Conservation (phyloP, 768 basidiomycete genomes). For the Gymnopilus dilepis region DNA sequence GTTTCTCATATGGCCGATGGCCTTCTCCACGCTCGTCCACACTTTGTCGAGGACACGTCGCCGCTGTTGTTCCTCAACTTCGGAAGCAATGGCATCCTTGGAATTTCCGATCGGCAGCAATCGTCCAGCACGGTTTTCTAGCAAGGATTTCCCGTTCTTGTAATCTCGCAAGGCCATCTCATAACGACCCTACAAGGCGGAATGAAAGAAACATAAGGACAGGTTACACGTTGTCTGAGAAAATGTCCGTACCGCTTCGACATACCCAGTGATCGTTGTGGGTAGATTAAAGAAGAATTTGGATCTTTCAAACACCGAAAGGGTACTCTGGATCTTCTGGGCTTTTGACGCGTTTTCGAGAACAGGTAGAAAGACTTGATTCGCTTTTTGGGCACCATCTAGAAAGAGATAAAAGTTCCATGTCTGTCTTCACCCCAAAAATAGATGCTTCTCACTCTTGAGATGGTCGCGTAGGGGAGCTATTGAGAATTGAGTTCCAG, state of each 20-base stretch:
- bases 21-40: slow-evolving; percentile 93
- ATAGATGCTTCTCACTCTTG: slow-evolving; percentile 63
- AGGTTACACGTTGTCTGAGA: slow-evolving; percentile 1
- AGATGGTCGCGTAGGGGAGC: slow-evolving; percentile 82
- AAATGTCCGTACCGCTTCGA: slow-evolving; percentile 75
- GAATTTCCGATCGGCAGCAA: slow-evolving; percentile 70
- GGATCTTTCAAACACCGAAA: slow-evolving; percentile 94
- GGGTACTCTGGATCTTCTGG: slow-evolving; percentile 87
- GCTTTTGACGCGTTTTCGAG: slow-evolving; percentile 96
- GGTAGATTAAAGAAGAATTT: slow-evolving; percentile 99
- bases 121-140: slow-evolving; percentile 89
- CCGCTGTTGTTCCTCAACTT: slow-evolving; percentile 74
- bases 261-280: slow-evolving; percentile 83
- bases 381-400: slow-evolving; percentile 93
- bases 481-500: slow-evolving; percentile 81
- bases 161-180: slow-evolving; percentile 94
- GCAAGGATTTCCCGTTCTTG: slow-evolving; percentile 92
- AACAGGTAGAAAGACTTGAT: slow-evolving; percentile 95
- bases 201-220: not conserved
- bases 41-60: slow-evolving; percentile 94
- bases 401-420: slow-evolving; percentile 7
- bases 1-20: slow-evolving; percentile 89
- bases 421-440: slow-evolving; percentile 6
- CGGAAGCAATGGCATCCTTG: slow-evolving; percentile 57
- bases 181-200: slow-evolving; percentile 75